Evolutionary conservation across 116 monocot genomes (phyloP), one percentile per base, ranked within the genome.

Genomic region (Zostera marina): DNA sequence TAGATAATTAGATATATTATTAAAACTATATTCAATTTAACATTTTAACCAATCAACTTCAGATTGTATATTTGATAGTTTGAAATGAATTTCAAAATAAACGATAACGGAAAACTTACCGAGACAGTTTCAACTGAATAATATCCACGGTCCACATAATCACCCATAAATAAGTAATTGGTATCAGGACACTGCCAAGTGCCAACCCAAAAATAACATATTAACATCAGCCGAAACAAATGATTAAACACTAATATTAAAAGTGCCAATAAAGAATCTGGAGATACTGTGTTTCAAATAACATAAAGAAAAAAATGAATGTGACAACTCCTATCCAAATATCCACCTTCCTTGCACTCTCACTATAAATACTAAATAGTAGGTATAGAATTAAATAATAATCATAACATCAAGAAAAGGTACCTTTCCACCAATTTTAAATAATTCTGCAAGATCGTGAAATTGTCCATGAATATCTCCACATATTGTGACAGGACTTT

Each of bases 401-500:
- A n/a, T n/a, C n/a, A n/a, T n/a, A n/a, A n/a, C n/a, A 46, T 32
- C 23, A 59, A 55, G 57, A 60, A 61, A 21, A 64, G 7, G 48
- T 76, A 92, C 91, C 86, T 87, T 92, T 24, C 92, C 92, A 45
- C 92, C 92, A 78, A 92, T 87, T 66, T 73, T 73, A 74, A 92
- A 92, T 44, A 92, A 67, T 66, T 92, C 92, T 11, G 87, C 83
- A 73, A 92, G 92, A 74, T 92, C 92, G 70, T 92, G 87, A 74
- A 92, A 92, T 54, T 92, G 92, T 21, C 92, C 92, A 73, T 92
- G 92, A 72, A 92, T 92, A 52, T 92, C 92, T 52, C 92, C 92
- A 57, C 92, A 92, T 66, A 92, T 92, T 47, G 92, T 92, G 44
- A 83, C 92, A 56, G 92, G 91, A 53, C 86, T 86, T 69, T 86